These are phyloP conservation scores for Chalara sp. DNA, from an alignment of 2,329 filamentous ascomycete species.

Conservation along the genomic window DNA sequence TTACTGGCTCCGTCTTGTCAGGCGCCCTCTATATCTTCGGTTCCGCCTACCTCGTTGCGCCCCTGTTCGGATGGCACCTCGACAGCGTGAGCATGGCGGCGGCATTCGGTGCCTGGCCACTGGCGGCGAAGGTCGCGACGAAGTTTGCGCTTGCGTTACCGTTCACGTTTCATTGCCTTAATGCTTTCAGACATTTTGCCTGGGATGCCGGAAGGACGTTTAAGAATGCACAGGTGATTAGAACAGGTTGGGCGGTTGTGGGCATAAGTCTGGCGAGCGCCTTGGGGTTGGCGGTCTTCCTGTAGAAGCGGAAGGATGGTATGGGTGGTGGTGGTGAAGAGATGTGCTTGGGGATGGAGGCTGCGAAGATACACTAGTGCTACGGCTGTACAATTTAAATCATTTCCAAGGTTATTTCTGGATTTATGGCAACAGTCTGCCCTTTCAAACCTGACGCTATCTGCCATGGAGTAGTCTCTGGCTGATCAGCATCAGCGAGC, in stretches of 20 bases:
- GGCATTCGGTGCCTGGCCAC: conserved; percentile 54
- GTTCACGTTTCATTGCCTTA: conserved; percentile 62
- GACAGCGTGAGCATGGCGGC: conserved; percentile 58
- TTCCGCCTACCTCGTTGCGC: conserved; percentile 57
- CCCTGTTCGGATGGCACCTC: conserved; percentile 60
- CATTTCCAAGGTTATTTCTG: too few relatives aligned
- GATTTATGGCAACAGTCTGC: too few relatives aligned
- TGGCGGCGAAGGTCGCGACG: conserved; percentile 48
- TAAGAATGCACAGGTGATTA: conserved; percentile 56
- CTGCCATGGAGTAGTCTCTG: too few relatives aligned
- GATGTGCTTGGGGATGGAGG: not conserved
- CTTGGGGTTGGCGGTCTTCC: conserved; percentile 22
- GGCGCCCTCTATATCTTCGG: conserved; percentile 63
- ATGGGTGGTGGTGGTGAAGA: not conserved
- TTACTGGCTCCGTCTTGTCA: conserved; percentile 54
- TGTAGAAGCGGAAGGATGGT: conserved; percentile 10
- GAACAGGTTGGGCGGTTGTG: conserved; percentile 57
- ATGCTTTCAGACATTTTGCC: conserved; percentile 64
- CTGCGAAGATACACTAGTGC: too few relatives aligned
- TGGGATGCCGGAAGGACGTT: conserved; percentile 62
- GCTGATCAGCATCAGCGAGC: too few relatives aligned
- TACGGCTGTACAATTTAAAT: too few relatives aligned
- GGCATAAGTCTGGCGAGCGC: conserved; percentile 46
- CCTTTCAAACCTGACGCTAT: too few relatives aligned
- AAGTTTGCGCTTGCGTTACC: conserved; percentile 56